Evolutionary conservation across 2,329 filamentous ascomycete species (phyloP).

Genomic region (Chaetothyriales sp.): DNA sequence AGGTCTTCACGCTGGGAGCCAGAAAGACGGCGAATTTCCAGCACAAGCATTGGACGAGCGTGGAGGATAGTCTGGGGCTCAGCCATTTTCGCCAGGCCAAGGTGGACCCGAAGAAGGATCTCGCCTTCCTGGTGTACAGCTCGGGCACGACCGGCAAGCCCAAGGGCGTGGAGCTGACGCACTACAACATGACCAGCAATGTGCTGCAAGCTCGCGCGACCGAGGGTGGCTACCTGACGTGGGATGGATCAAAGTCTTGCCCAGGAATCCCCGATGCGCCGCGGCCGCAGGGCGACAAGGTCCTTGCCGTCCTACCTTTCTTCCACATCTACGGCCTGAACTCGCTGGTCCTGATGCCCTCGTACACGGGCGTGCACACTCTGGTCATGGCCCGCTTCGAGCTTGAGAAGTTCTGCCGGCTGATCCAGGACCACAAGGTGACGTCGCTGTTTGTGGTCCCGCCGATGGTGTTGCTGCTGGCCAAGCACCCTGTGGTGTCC

Average conservation of each 20-base stretch:
- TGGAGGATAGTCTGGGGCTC: constrained; percentile 45
- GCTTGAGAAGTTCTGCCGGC: constrained; percentile 58
- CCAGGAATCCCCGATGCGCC: constrained; percentile 13
- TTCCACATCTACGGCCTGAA: constrained; percentile 83
- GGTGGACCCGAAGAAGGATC: constrained; percentile 53
- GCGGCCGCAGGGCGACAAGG: constrained; percentile 48
- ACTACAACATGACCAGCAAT: constrained; percentile 70
- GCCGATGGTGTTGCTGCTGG: constrained; percentile 64
- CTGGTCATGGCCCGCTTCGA: constrained; percentile 70
- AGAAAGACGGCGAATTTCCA: constrained; percentile 41
- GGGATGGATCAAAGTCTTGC: constrained; percentile 36
- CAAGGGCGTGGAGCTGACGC: constrained; percentile 79
- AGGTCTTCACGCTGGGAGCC: constrained; percentile 64
- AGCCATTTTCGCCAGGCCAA: constrained; percentile 46
- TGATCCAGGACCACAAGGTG: constrained; percentile 59
- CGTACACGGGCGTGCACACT: constrained; percentile 50
- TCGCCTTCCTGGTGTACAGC: constrained; percentile 76
- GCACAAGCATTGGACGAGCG: constrained; percentile 57
- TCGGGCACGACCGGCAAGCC: constrained; percentile 82
- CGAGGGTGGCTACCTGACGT: constrained; percentile 42
- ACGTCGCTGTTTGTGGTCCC: constrained; percentile 74
- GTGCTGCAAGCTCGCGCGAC: constrained; percentile 39
- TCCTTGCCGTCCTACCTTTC: constrained; percentile 71
- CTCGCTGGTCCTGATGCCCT: constrained; percentile 52
- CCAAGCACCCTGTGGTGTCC: constrained; percentile 61